phyloP scores from a whole-genome alignment of 2,329 filamentous ascomycete genomes.

The Penicillium expansum region DNA sequence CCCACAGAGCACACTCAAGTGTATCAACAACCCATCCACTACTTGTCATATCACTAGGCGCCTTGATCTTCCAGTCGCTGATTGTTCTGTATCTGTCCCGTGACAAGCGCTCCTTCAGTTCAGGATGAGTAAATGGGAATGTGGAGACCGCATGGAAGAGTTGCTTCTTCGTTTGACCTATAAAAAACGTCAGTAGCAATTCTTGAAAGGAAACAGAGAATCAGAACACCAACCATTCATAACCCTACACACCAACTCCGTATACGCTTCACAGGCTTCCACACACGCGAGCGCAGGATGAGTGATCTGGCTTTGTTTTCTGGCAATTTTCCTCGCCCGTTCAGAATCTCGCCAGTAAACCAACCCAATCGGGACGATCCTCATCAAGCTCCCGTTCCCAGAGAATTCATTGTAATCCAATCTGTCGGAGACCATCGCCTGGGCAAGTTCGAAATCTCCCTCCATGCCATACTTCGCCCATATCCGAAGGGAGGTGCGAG shows the following conservation, averaged over 20 bases:
- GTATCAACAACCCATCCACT: conserved; percentile 45
- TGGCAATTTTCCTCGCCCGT: conserved; percentile 26
- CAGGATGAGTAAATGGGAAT: conserved; percentile 14
- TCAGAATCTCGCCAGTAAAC: conserved; percentile 25
- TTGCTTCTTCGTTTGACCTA: conserved; percentile 19
- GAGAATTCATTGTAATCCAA: conserved; percentile 19
- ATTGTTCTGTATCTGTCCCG: conserved; percentile 16
- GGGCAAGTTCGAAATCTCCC: conserved; percentile 8
- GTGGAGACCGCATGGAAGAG: conserved; percentile 4
- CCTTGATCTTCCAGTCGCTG: conserved; percentile 27
- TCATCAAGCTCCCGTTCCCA: conserved; percentile 47
- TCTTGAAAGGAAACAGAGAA: conserved; percentile 6
- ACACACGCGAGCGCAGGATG: conserved; percentile 40
- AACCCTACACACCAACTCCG: conserved; percentile 30
- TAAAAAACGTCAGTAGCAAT: neutral
- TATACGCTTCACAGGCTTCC: conserved; percentile 44
- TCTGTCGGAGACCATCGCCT: conserved; percentile 15
- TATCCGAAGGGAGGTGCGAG: conserved; percentile 29
- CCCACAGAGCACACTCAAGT: conserved; percentile 45
- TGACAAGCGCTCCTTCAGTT: conserved; percentile 9
- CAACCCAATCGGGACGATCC: conserved; percentile 40
- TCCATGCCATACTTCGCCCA: conserved; percentile 27
- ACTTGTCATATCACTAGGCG: conserved; percentile 29
- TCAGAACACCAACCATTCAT: conserved; percentile 24
- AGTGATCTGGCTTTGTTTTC: conserved; percentile 33